Percentiles rank a stretch among this genome's conserved stretches.
Evolutionary conservation across 75 land plant genomes (phyloP).

Genomic region (Selaginella moellendorffii): DNA sequence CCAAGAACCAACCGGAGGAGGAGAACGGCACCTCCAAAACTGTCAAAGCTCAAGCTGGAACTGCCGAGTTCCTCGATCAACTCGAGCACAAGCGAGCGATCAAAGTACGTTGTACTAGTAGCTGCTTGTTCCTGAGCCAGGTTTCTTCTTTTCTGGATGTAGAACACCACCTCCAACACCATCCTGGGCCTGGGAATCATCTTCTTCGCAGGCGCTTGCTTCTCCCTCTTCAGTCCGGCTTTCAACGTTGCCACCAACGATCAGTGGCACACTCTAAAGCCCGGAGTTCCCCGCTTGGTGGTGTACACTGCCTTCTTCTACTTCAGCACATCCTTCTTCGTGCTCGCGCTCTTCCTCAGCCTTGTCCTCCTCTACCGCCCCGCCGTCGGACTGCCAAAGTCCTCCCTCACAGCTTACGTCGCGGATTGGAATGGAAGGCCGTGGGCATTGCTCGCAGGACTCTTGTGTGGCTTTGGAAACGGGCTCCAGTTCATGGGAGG

Average conservation of each 20-base stretch:
- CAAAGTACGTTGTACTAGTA: conserved; percentile 36
- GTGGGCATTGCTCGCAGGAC: conserved; percentile 80
- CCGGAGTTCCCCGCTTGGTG: conserved; percentile 67
- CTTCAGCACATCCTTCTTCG: conserved; percentile 64
- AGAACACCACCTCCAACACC: conserved; percentile 49
- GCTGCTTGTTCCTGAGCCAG: not conserved
- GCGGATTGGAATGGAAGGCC: conserved; percentile 72
- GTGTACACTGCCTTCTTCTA: conserved; percentile 96
- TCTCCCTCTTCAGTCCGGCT: conserved; percentile 88
- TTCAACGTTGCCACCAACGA: conserved; percentile 95
- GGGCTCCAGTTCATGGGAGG: conserved; percentile 99
- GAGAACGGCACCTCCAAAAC: not conserved
- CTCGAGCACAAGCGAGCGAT: conserved; percentile 69
- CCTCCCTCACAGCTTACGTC: conserved; percentile 59
- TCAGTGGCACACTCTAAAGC: conserved; percentile 75
- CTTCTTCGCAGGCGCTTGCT: conserved; percentile 78
- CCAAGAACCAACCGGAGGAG: not conserved
- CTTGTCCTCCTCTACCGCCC: conserved; percentile 65
- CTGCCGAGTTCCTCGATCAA: conserved; percentile 60
- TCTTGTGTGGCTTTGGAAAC: conserved; percentile 90
- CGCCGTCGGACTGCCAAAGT: conserved; percentile 45
- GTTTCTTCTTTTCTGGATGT: not conserved
- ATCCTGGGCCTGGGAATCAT: conserved; percentile 59
- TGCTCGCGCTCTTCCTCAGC: conserved; percentile 52
- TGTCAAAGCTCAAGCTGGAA: conserved; percentile 58